Base-by-base conservation (phyloP, 169 alveolate genomes). In the Plasmodium malariae region DNA sequence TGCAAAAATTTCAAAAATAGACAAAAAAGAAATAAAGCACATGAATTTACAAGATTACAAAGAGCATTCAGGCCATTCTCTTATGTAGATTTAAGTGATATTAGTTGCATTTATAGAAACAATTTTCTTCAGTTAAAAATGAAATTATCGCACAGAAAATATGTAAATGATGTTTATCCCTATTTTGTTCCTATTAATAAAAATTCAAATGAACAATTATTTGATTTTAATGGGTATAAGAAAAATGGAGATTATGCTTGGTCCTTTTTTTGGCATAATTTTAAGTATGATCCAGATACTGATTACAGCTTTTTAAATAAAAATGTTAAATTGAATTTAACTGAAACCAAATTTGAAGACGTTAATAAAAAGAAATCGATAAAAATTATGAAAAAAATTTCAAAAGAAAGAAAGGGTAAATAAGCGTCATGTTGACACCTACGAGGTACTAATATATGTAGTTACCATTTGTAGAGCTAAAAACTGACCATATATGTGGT, bases 1-100 rank as follows among this genome's bases (percentile, higher is more conserved):
- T 63, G 72, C 9, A 63, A 67, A 78, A 60, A 78, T 49, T 78
- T 78, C 24, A 78, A 78, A 49, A 78, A 78, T 63, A 45, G 89
- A 36, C 89, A 65, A 54, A 78, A 78, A 59, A 62, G 80, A 48
- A 48, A 78, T 68, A 78, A 78, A 59, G 14, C 89, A 9, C 45
- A 51, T 21, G 89, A 78, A 78, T 78, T 48, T 21, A 78, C 89
- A 37, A 62, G 89, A 32, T 63, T 78, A 4, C 89, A 78, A 68
- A 78, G 89, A 37, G 89, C 89, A n/a, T 78, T 78, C 37, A 65
- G 89, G n/a, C 89, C 89, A 4, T 78, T 78, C 49, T 78, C 89
- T 24, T 78, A 78, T 26, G 36, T 78, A 0, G 89, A 78, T 60
- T 36, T 78, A 14, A 78, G 89, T 78, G 89, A 78, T 19, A 78